A percentile compares a stretch with the other conserved stretches of the same genome.
Conservation (phyloP, 2,329 filamentous ascomycete species). For the Cytospora piceae region DNA sequence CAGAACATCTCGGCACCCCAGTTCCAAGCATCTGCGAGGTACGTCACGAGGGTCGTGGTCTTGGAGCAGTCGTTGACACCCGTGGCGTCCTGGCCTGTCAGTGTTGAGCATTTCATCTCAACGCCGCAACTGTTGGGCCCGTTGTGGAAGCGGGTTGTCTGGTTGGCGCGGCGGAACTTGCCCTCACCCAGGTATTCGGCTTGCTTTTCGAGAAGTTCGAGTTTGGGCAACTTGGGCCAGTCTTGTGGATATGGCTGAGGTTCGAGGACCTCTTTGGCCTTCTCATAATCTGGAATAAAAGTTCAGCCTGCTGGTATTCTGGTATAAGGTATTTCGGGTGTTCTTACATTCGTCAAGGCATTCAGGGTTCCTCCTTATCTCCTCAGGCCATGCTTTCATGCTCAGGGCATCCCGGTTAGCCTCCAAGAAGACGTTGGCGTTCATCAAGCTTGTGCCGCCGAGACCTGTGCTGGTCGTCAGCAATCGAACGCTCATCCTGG, state of each 20-base stretch:
- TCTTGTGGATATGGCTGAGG: constrained; percentile 61
- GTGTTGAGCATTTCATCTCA: constrained; percentile 61
- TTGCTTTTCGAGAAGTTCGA: constrained; percentile 60
- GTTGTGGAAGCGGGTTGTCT: constrained; percentile 66
- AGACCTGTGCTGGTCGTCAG: constrained; percentile 49
- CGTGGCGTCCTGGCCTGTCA: constrained; percentile 66
- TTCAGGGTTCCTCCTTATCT: constrained; percentile 51
- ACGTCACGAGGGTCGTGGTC: constrained; percentile 67
- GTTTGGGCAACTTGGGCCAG: constrained; percentile 61
- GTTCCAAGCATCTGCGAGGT: constrained; percentile 71
- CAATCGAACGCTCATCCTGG: constrained; percentile 2
- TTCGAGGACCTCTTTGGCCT: constrained; percentile 59
- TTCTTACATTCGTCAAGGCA: constrained; percentile 54
- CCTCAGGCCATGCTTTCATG: constrained; percentile 61
- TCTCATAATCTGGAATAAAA: constrained; percentile 55
- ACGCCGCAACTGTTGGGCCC: constrained; percentile 67
- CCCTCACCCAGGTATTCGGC: constrained; percentile 55
- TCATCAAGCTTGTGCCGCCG: constrained; percentile 68
- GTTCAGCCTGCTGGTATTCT: not conserved
- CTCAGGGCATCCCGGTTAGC: constrained; percentile 58
- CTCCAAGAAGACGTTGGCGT: constrained; percentile 68
- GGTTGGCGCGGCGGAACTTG: constrained; percentile 59
- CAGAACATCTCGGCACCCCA: constrained; percentile 75
- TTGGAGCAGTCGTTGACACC: constrained; percentile 72
- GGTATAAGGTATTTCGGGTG: not conserved